Percentiles rank a stretch among this genome's conserved stretches.
Conservation (phyloP, 1,284 basidiomycete genomes). For the Termitomyces sp. region DNA sequence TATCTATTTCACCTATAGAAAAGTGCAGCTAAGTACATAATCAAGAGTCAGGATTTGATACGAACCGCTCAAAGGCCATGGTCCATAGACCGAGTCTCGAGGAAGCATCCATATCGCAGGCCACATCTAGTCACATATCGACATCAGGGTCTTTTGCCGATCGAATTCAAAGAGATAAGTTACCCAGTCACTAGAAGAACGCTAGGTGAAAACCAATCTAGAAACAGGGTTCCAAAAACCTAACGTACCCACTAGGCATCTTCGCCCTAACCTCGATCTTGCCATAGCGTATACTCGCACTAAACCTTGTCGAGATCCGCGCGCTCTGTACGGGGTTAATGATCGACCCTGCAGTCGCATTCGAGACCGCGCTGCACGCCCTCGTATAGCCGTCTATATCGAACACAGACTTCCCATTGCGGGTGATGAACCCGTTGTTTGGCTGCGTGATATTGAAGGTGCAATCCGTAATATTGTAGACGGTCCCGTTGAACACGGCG, state of each 20-base stretch:
- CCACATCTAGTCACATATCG: conserved; percentile 71
- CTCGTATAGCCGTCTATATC: conserved; percentile 26
- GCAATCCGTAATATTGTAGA: conserved; percentile 65
- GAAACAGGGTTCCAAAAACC: background rate
- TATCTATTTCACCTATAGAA: conserved; percentile 60
- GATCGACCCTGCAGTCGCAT: conserved; percentile 59
- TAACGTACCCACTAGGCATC: conserved; percentile 47
- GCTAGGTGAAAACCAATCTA: background rate
- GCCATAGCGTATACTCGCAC: conserved; percentile 56
- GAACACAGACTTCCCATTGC: conserved; percentile 34
- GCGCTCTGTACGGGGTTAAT: conserved; percentile 78
- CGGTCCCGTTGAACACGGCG: conserved; percentile 57
- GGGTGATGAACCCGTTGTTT: conserved; percentile 28
- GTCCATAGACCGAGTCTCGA: conserved; percentile 60
- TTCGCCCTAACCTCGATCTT: conserved; percentile 67
- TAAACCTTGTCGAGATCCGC: conserved; percentile 62
- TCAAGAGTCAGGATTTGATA: background rate
- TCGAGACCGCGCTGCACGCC: conserved; percentile 50
- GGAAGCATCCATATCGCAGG: conserved; percentile 85
- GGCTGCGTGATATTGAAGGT: conserved; percentile 37
- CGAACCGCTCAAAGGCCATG: conserved; percentile 62
- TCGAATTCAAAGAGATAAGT: conserved; percentile 1
- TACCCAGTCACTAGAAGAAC: conserved; percentile 30
- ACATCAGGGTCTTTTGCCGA: conserved; percentile 17
- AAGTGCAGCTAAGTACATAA: background rate